These are phyloP conservation scores for Penicillium soppii DNA, from an alignment of 495 filamentous ascomycete genomes.

Conservation along the genomic window DNA sequence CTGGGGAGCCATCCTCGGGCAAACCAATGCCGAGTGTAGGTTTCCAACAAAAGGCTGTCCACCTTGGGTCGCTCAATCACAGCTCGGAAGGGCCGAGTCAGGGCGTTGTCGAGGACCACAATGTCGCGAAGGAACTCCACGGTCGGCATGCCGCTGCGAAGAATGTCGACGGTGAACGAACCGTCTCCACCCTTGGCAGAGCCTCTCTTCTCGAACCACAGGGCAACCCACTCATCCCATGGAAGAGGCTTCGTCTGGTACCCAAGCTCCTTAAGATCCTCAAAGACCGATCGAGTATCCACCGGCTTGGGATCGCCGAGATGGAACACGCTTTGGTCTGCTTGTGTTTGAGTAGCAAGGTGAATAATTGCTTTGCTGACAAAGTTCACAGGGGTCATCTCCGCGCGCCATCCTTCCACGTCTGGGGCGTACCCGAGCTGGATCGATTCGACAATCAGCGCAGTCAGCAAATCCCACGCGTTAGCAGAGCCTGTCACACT, in stretches of 20 bases:
- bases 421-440: slow-evolving; percentile 60
- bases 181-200: slow-evolving; percentile 57
- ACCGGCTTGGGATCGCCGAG: slow-evolving; percentile 65
- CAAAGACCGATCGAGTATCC: slow-evolving; percentile 54
- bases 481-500: slow-evolving; percentile 63
- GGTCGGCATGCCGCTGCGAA: slow-evolving; percentile 62
- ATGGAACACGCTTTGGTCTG: slow-evolving; percentile 59
- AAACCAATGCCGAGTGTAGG: slow-evolving; percentile 68
- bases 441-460: slow-evolving; percentile 65
- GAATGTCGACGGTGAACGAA: slow-evolving; percentile 53
- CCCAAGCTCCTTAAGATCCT: slow-evolving; percentile 55
- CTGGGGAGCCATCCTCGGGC: slow-evolving; percentile 64
- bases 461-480: slow-evolving; percentile 65
- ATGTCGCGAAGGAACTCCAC: slow-evolving; percentile 58
- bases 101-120: slow-evolving; percentile 59
- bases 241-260: slow-evolving; percentile 56
- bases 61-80: slow-evolving; percentile 60
- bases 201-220: slow-evolving; percentile 61
- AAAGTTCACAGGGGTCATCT: slow-evolving; percentile 73
- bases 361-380: slow-evolving; percentile 64
- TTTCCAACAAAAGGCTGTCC: slow-evolving; percentile 58
- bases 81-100: slow-evolving; percentile 54
- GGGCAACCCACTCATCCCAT: slow-evolving; percentile 63
- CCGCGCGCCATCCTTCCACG: slow-evolving; percentile 64
- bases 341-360: slow-evolving; percentile 52